Percentiles rank a stretch among this genome's conserved stretches.
phyloP scores from a whole-genome alignment of 345 rosid genomes.

The Nephelium lappaceum region DNA sequence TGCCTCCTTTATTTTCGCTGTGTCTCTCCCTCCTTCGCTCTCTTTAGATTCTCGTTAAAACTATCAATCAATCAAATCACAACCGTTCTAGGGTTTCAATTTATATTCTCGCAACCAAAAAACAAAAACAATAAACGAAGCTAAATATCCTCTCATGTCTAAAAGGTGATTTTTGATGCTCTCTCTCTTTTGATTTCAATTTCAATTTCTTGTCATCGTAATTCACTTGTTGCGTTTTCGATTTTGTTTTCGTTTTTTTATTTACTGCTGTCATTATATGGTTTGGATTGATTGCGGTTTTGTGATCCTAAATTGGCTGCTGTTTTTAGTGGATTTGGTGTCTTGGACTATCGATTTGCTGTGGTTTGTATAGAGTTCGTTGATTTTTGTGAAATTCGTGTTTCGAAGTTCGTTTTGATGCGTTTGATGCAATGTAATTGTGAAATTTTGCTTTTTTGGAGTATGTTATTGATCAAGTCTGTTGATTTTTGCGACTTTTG shows the following conservation, averaged over 20 bases:
- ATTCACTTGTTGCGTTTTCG: not conserved
- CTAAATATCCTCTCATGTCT: not conserved
- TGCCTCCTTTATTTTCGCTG: constrained; percentile 20
- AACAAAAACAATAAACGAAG: not conserved
- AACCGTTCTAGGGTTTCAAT: constrained; percentile 15
- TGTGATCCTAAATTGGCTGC: not conserved
- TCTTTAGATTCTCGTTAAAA: constrained; percentile 3
- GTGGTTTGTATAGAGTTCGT: not conserved
- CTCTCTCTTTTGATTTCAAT: not conserved
- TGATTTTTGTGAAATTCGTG: not conserved
- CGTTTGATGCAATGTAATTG: not conserved
- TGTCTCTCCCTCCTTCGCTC: constrained; percentile 3
- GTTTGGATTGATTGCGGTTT: not conserved
- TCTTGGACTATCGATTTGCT: not conserved
- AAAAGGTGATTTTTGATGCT: not conserved
- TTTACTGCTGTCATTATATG: not conserved
- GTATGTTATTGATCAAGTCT: not conserved
- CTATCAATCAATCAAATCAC: not conserved
- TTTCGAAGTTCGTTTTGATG: not conserved
- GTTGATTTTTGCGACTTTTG: not conserved
- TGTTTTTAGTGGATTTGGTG: not conserved
- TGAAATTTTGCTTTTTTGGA: too few relatives aligned
- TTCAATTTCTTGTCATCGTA: not conserved
- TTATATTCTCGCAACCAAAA: constrained; percentile 3
- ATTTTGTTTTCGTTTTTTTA: not conserved